Conservation (phyloP, 1,284 basidiomycete species). For the Austroboletus niveus region DNA sequence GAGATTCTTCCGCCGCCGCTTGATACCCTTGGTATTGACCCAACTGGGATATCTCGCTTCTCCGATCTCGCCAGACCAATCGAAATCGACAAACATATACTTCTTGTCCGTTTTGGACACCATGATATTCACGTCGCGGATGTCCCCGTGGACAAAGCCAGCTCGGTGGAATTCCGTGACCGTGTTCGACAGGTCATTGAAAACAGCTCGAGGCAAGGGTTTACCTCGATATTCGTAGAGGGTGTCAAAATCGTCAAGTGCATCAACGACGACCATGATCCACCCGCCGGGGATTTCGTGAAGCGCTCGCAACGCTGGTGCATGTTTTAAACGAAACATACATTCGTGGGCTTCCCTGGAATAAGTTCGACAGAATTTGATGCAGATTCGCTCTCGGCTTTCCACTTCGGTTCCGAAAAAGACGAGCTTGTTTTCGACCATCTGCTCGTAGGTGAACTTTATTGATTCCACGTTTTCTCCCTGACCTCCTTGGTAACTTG, state of each 20-base stretch:
- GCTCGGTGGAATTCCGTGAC: background rate
- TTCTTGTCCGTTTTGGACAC: background rate
- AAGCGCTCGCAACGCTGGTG: background rate
- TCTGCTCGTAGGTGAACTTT: background rate
- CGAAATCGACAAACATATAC: background rate
- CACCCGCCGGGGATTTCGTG: background rate
- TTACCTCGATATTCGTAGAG: background rate
- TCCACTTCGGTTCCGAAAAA: slow-evolving; percentile 10
- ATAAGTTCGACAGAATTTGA: slow-evolving; percentile 25
- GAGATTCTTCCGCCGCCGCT: too few species aligned
- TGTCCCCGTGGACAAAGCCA: background rate
- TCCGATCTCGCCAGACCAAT: background rate
- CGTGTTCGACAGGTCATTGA: background rate
- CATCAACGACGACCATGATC: background rate
- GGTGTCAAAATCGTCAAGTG: background rate
- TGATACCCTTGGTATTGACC: too few species aligned
- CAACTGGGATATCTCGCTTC: too few species aligned
- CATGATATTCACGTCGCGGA: background rate
- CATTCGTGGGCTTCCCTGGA: background rate
- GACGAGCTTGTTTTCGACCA: slow-evolving; percentile 3
- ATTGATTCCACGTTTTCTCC: background rate
- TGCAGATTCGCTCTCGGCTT: slow-evolving; percentile 14
- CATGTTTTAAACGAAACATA: background rate
- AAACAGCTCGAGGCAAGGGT: background rate
- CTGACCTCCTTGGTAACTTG: background rate